Evolutionary conservation across 2,329 filamentous ascomycete species (phyloP), one percentile per base, ranked within the genome.

Genomic region (Bipolaris gigantea): DNA sequence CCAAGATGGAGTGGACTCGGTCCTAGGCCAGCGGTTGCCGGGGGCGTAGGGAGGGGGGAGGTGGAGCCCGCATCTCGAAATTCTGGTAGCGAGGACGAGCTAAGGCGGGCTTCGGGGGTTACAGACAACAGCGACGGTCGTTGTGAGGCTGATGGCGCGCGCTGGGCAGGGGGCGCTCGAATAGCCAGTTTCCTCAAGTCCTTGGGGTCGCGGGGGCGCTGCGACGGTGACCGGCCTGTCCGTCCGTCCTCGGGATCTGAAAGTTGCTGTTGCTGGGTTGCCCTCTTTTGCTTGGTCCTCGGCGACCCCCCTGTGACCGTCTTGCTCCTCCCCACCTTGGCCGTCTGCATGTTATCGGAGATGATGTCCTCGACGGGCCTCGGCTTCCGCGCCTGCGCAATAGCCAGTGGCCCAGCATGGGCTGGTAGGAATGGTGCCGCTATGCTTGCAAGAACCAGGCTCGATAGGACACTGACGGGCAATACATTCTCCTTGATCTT

Each of bases 401-500:
- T 85, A 41, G 90, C 90, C 50, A 94, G 79, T 15, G 90, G 90
- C 1, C 90, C 90, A 30, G 88, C 89, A 83, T 88, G 90, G 70
- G 81, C 82, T n/a, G 89, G 87, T 16, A 94, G 80, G 61, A 88
- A 82, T 11, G 90, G 90, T 32, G 89, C 81, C 11, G 87, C 90
- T 48, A 92, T 80, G 66, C 88, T 89, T 48, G 88, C 89, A 49
- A 93, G 80, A 34, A 93, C 87, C 66, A 94, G 85, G 74, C 89
- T 92, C 34, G 89, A 88, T 32, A 94, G 83, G 2, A 94, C 87
- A 6, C 89, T 90, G 50, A 93, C 89, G 7, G 90, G 90, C 35
- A 93, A 75, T 5, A 89, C 81, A 72, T 94, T 94, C 74, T 93
- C 89, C 70, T 86, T 88, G 72, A 94, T 92, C 76, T 87, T 88